Percentiles rank a stretch among this genome's conserved stretches.
These are phyloP conservation scores for Elongisporangium undulatum DNA, from an alignment of 352 stramenopile genomes.

Conservation along the genomic window DNA sequence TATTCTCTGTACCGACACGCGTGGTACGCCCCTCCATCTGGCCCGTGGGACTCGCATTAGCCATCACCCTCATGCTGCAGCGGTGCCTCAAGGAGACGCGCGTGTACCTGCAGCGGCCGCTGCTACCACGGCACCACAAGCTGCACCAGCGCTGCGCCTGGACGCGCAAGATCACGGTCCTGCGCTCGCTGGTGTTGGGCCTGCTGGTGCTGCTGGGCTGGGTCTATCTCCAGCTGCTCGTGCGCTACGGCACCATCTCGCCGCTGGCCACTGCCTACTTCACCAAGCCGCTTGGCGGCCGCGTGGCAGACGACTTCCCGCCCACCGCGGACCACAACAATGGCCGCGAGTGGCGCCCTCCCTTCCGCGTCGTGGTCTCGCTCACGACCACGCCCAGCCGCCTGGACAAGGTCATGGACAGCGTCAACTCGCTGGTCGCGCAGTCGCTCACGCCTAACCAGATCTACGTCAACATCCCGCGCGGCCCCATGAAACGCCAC, in stretches of 20 bases:
- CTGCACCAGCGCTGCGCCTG: slow-evolving; percentile 18
- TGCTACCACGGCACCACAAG: slow-evolving; percentile 39
- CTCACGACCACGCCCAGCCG: slow-evolving; percentile 74
- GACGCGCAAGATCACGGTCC: slow-evolving; percentile 35
- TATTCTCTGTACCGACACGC: neutral
- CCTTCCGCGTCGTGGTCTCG: slow-evolving; percentile 77
- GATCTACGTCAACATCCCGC: slow-evolving; percentile 77
- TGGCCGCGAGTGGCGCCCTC: slow-evolving; percentile 38
- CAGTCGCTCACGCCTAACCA: slow-evolving; percentile 66
- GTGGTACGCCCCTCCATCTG: neutral
- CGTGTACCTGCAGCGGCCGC: slow-evolving; percentile 59
- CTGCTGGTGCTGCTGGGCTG: slow-evolving; percentile 26
- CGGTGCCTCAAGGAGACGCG: slow-evolving; percentile 15
- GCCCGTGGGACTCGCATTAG: neutral
- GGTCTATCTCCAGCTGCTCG: slow-evolving; percentile 59
- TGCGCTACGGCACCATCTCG: slow-evolving; percentile 77
- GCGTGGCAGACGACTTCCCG: slow-evolving; percentile 34
- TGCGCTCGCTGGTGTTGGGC: slow-evolving; percentile 22
- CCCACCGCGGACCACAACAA: slow-evolving; percentile 2
- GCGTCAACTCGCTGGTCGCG: slow-evolving; percentile 43
- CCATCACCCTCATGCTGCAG: neutral
- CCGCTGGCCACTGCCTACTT: slow-evolving; percentile 58
- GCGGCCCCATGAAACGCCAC: slow-evolving; percentile 70
- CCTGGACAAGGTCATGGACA: slow-evolving; percentile 76
- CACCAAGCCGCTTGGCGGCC: slow-evolving; percentile 53